Conservation (phyloP, 169 alveolate genomes). For the Eimeria tenella region DNA sequence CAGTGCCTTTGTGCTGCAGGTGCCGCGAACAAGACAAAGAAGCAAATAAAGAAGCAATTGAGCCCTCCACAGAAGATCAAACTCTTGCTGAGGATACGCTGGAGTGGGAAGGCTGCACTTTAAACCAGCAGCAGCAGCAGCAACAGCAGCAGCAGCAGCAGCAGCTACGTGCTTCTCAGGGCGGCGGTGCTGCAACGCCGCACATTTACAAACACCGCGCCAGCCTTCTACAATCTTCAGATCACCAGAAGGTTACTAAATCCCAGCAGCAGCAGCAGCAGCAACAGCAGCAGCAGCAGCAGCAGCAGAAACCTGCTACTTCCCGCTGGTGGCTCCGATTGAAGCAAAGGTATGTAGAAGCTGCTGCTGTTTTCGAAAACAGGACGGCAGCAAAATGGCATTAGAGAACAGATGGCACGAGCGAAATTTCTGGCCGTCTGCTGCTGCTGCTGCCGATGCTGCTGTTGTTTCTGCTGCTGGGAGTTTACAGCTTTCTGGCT, state of each 20-base stretch:
- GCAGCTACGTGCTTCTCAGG: not conserved
- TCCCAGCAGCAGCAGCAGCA: not conserved
- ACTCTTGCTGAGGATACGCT: not conserved
- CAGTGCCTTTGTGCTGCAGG: not conserved
- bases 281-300: slow-evolving; percentile 1
- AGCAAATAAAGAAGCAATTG: not conserved
- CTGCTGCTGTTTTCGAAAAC: no score
- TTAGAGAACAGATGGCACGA: no score
- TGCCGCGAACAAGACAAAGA: slow-evolving; percentile 17
- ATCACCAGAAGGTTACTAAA: no score
- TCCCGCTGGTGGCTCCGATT: slow-evolving; percentile 14
- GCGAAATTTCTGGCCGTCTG: no score
- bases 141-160: slow-evolving; percentile 45
- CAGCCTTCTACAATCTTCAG: no score
- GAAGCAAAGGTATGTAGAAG: not conserved
- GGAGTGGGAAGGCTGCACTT: not conserved
- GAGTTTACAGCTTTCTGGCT: no score
- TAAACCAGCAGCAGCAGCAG: slow-evolving; percentile 16
- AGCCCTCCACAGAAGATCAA: not conserved
- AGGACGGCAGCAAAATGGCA: no score
- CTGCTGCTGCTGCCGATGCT: no score
- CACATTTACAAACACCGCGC: no score
- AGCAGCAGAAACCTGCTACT: slow-evolving; percentile 1
- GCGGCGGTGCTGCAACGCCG: no score
- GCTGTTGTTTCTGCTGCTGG: no score